phyloP scores from a whole-genome alignment of 2,329 filamentous ascomycete genomes.

The Ascochyta pisi region DNA sequence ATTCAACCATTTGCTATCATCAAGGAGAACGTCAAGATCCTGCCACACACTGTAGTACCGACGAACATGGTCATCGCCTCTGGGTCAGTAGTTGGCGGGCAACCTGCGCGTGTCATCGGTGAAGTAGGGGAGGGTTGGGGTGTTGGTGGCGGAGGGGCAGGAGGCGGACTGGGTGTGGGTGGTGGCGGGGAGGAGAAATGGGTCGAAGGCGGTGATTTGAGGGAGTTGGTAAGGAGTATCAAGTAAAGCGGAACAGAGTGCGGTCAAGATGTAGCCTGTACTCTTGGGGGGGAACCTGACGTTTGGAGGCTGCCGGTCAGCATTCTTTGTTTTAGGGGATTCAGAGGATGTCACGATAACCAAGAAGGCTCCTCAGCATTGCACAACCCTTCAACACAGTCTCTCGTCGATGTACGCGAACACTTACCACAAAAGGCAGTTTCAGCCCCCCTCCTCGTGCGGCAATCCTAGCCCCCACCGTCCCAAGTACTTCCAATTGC shows the following conservation, averaged over 20 bases:
- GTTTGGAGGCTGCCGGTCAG: too few species aligned
- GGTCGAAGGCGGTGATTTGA: constrained; percentile 59
- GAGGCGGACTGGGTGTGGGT: constrained; percentile 45
- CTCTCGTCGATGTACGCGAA: not conserved
- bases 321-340: too few species aligned
- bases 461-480: too few species aligned
- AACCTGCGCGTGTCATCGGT: constrained; percentile 56
- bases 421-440: not conserved
- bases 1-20: constrained; percentile 88
- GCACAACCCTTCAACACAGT: not conserved
- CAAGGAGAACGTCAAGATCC: constrained; percentile 88
- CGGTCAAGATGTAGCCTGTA: too few species aligned
- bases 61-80: constrained; percentile 90
- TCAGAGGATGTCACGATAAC: too few species aligned
- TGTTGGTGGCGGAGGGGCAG: constrained; percentile 46
- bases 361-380: too few species aligned
- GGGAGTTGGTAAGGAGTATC: constrained; percentile 57
- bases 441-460: not conserved
- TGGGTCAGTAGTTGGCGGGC: constrained; percentile 81
- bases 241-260: constrained; percentile 22
- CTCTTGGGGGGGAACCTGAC: too few species aligned
- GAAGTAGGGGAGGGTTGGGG: constrained; percentile 62
- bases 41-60: constrained; percentile 85
- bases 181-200: constrained; percentile 54
- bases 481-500: not conserved